Conservation (phyloP, 1,139 yeast genomes). For the Diutina mesorugosa region DNA sequence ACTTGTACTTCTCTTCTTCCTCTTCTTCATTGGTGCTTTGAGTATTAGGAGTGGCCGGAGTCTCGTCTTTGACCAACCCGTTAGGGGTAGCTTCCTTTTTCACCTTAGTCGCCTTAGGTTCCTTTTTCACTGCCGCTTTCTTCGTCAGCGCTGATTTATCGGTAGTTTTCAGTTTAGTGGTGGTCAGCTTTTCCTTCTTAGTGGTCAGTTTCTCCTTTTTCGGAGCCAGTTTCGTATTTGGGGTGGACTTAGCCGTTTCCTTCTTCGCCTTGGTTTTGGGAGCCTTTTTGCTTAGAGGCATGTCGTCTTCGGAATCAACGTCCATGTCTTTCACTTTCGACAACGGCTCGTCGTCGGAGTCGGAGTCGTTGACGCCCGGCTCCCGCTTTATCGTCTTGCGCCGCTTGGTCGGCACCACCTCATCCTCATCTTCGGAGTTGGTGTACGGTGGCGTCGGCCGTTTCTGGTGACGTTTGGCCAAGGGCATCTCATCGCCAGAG, state of each 20-base stretch:
- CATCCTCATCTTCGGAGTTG: neutral
- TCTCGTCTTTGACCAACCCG: constrained; percentile 2
- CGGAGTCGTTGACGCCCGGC: neutral
- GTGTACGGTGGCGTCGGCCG: neutral
- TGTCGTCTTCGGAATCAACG: neutral
- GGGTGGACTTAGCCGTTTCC: neutral
- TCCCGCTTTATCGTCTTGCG: neutral
- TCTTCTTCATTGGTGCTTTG: constrained; percentile 22
- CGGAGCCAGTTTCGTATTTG: neutral
- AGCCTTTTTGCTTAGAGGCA: neutral
- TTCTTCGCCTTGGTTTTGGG: neutral
- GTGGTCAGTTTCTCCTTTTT: neutral
- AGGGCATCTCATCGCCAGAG: neutral
- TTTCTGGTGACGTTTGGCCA: neutral
- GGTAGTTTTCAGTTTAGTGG: neutral
- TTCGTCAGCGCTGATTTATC: neutral
- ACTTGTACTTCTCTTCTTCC: constrained; percentile 52
- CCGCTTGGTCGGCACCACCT: neutral
- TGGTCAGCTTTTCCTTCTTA: neutral
- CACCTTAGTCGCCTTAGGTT: neutral
- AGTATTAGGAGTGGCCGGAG: neutral
- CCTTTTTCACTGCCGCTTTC: neutral
- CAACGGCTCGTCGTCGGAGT: neutral
- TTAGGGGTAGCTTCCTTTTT: constrained; percentile 2
- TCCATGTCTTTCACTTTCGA: neutral